phyloP scores from a whole-genome alignment of 2,329 filamentous ascomycete genomes.

The Ophiocordyceps robertsii region DNA sequence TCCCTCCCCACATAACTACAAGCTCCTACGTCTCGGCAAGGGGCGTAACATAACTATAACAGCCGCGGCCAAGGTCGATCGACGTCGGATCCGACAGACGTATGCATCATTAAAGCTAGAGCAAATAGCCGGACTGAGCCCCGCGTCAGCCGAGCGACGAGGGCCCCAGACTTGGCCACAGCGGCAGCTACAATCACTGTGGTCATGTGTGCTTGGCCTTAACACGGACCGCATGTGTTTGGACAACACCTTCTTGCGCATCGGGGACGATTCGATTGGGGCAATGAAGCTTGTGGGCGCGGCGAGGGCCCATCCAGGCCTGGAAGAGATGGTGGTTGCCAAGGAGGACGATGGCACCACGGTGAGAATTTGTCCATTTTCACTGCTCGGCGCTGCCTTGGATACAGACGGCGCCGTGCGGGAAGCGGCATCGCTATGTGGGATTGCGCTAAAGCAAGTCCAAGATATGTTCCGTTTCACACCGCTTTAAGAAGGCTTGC shows the following conservation, averaged over 20 bases:
- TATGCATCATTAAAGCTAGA: conserved; percentile 9
- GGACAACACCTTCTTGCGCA: conserved; percentile 1
- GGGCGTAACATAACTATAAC: conserved; percentile 4
- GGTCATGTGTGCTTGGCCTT: conserved; percentile 19
- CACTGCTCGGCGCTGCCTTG: background rate
- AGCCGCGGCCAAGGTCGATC: conserved; percentile 6
- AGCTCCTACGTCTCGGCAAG: conserved; percentile 4
- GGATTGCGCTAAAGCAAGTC: conserved; percentile 1
- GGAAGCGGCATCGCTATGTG: conserved; percentile 4
- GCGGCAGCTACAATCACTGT: conserved; percentile 14
- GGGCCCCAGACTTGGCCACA: conserved; percentile 4
- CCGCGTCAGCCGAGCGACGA: conserved; percentile 1
- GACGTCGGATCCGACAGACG: conserved; percentile 2
- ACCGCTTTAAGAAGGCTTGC: conserved; percentile 8
- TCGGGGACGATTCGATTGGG: conserved; percentile 25
- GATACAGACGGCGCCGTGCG: background rate
- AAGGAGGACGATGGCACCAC: background rate
- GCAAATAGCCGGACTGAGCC: background rate
- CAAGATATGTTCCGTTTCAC: conserved; percentile 9
- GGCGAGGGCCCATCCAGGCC: conserved; percentile 7
- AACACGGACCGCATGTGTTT: conserved; percentile 1
- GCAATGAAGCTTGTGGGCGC: conserved; percentile 24
- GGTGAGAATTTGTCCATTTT: background rate
- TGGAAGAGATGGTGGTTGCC: conserved; percentile 1
- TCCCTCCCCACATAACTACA: conserved; percentile 8